Conservation (phyloP, 805 yeast genomes). For the Metschnikowia borealis region DNA sequence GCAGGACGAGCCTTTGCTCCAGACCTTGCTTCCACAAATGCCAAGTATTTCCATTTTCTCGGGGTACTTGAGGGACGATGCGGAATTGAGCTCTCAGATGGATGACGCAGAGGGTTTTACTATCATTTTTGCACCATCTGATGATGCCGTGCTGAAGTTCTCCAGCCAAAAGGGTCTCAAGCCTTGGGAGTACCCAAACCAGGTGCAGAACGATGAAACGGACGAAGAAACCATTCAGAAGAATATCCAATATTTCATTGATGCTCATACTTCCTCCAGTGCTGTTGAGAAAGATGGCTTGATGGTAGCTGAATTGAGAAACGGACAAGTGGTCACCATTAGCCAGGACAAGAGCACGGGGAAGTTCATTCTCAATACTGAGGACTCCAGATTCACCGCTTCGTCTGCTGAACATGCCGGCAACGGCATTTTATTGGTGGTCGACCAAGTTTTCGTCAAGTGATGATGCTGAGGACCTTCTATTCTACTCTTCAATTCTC, state of each 20-base stretch:
- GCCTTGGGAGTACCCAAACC: constrained; percentile 80
- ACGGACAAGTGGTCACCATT: constrained; percentile 7
- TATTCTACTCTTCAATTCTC: not conserved
- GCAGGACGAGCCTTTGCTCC: constrained; percentile 21
- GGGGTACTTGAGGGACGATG: constrained; percentile 64
- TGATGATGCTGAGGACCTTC: not conserved
- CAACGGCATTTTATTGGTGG: constrained; percentile 37
- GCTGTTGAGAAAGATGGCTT: not conserved
- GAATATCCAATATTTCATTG: constrained; percentile 57
- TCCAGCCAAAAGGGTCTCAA: constrained; percentile 49
- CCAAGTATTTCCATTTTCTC: constrained; percentile 55
- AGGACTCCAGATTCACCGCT: constrained; percentile 25
- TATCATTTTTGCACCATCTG: constrained; percentile 69
- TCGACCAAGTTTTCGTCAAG: constrained; percentile 28
- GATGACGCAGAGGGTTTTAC: constrained; percentile 39
- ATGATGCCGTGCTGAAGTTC: constrained; percentile 43
- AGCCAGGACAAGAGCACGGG: constrained; percentile 1
- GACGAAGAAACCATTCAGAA: constrained; percentile 38
- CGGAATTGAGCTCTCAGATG: constrained; percentile 45
- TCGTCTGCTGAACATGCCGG: constrained; percentile 29
- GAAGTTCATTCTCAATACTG: not conserved
- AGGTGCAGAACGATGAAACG: constrained; percentile 35
- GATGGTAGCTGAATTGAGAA: constrained; percentile 4
- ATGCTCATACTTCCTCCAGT: constrained; percentile 47
- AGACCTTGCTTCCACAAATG: constrained; percentile 35